Evolutionary conservation across 2,329 filamentous ascomycete genomes (phyloP), one percentile per base, ranked within the genome.

Genomic region (Berkeleyomyces rouxiae): DNA sequence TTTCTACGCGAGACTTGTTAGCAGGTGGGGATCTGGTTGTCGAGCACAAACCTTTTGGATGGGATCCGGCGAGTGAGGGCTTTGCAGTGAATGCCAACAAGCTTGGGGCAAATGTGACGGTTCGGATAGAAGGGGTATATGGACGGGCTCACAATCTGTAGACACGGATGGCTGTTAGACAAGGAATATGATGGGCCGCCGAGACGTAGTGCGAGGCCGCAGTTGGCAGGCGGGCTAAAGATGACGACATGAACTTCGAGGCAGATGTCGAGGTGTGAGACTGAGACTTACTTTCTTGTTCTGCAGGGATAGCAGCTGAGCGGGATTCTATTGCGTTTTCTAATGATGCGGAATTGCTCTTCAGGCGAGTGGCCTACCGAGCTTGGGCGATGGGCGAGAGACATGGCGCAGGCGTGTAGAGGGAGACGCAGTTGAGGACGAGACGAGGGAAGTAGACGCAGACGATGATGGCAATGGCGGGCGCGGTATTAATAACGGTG

Each of bases 271-370:
- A 10, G 33, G 33, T 63, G 31, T 63, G 46, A 23, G 23, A 23
- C 23, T 53, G 44, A 47, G 43, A 72, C 80, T 76, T 77, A 93
- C 88, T 97, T 97, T 76, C 91, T 85, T 69, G 91, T 88, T 71
- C 92, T 82, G 74, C 92, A 97, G 40, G 91, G 89, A 67, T 86
- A 88, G 72, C 92, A 97, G 70, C 90, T 96, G 59, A 97, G 78
- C 57, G 92, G 92, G 13, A 96, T 86, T 65, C 92, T 81, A 70
- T 97, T 96, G 72, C 92, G 83, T 77, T 95, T 95, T 67, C 92
- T 85, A 65, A 96, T 88, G 59, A 96, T 86, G 68, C 89, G 83
- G 70, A 88, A 95, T 67, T 92, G 87, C 61, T 88, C 83, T 72
- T 96, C 89, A 42, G 91, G 90, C 53, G 90, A 95, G 66, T 87